Conservation (phyloP, 73 alveolate species). For the Paramecium tetraurelia region DNA sequence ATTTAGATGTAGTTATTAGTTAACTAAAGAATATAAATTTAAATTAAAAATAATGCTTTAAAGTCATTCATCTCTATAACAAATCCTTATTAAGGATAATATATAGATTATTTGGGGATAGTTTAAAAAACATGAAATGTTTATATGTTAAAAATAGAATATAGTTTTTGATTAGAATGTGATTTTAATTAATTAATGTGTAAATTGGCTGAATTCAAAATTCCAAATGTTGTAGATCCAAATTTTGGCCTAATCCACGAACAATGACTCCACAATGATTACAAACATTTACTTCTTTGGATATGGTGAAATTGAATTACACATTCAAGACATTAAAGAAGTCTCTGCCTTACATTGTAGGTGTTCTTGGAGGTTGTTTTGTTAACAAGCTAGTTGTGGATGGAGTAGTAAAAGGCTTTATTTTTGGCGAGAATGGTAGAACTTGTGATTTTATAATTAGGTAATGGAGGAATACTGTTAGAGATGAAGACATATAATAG, state of each 20-base stretch:
- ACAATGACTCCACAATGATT: neutral
- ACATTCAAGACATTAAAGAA: neutral
- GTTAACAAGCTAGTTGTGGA: neutral
- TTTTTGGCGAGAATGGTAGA: neutral
- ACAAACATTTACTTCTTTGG: neutral
- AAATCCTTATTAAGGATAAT: too few species aligned
- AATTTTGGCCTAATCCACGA: neutral
- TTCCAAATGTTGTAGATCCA: neutral
- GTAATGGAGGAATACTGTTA: neutral
- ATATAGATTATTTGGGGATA: too few species aligned
- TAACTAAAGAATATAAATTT: too few species aligned
- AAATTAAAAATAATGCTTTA: too few species aligned
- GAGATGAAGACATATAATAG: neutral
- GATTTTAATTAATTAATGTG: neutral
- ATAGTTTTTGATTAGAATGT: neutral
- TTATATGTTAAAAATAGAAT: neutral
- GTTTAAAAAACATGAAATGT: neutral
- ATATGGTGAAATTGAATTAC: neutral
- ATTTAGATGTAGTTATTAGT: too few species aligned
- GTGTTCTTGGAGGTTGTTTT: neutral
- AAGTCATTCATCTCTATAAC: too few species aligned
- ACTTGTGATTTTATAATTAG: neutral
- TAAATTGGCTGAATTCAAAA: neutral
- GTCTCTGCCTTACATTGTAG: neutral
- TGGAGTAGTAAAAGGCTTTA: neutral